A percentile compares a stretch with the other conserved stretches of the same genome.
phyloP scores from a whole-genome alignment of 164 flowering plant species.

The Akebia trifoliata region DNA sequence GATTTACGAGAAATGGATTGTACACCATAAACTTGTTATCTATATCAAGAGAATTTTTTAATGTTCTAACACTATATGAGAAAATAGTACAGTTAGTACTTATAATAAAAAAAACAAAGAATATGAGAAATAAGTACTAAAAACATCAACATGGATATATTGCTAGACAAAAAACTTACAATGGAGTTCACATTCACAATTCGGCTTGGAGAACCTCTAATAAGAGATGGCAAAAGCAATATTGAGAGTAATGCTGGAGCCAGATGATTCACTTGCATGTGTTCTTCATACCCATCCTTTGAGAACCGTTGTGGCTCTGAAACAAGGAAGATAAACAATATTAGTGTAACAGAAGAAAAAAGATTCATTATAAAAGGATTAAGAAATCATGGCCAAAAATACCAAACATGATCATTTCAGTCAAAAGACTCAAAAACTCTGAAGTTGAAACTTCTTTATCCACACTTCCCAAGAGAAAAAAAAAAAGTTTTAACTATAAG shows the following conservation, averaged over 20 bases:
- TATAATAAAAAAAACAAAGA: too few relatives aligned
- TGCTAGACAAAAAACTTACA: slow-evolving; percentile 31
- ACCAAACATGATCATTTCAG: too few relatives aligned
- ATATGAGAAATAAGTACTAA: neutral
- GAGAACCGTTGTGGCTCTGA: slow-evolving; percentile 83
- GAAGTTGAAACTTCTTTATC: too few relatives aligned
- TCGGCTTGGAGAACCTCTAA: slow-evolving; percentile 92
- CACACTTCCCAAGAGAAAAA: too few relatives aligned
- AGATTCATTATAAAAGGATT: neutral
- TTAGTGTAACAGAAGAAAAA: neutral
- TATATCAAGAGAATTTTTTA: neutral
- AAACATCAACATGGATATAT: neutral
- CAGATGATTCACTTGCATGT: slow-evolving; percentile 97
- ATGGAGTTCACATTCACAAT: slow-evolving; percentile 82
- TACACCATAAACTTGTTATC: neutral
- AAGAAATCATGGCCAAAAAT: neutral
- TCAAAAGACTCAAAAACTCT: too few relatives aligned
- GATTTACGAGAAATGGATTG: neutral
- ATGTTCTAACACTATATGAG: neutral
- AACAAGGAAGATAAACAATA: slow-evolving; percentile 8
- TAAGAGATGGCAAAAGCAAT: slow-evolving; percentile 85
- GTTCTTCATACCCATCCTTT: slow-evolving; percentile 86
- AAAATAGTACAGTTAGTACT: too few relatives aligned
- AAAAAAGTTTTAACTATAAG: too few relatives aligned
- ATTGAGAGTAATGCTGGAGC: slow-evolving; percentile 92